Base-by-base conservation (phyloP, 2,329 filamentous ascomycete genomes). In the Pyricularia grisea region DNA sequence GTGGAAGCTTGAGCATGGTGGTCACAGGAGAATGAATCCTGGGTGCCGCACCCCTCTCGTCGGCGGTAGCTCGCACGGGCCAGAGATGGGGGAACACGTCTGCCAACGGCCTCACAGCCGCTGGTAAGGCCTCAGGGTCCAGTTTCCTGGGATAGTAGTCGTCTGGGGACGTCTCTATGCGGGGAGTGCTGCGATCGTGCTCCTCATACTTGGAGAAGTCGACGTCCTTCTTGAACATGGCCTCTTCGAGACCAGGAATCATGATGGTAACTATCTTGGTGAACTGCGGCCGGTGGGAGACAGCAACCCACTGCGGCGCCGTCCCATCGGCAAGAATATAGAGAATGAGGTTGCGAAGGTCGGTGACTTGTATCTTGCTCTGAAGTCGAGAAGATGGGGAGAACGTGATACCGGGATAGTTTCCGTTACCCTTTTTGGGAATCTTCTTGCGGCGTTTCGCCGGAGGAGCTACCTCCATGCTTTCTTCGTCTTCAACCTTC, bases 201-300 rank as follows among this genome's bases (percentile, higher is more conserved):
- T 80, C 76, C 63, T 83, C 81, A 74, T 83, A 87, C 1, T 76
- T 79, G 11, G 78, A 76, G 66, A 84, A 84, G 72, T 88, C 80
- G 55, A 85, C 82, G 55, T 79, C 76, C 14, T 87, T 84, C 77
- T 91, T 87, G 80, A 98, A 97, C 91, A 98, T 95, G 71, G 88
- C 91, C 74, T 92, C 87, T 76, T 98, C 94, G 28, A 99, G 81
- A 0, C 95, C 95, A 12, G 95, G 95, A 12, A 97, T 89, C 91
- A 97, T 94, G 72, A 99, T 81, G 60, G 92, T 87, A 33, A 98
- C 94, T 33, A 96, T 90, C 79, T 95, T 96, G 72, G 87, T 82
- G 73, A 91, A 88, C 70, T 88, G 83, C 6, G 86, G 84, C 65
- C 89, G 83, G 74, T 91, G 85, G 70, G 82, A 82, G 66, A 91